phyloP scores from a whole-genome alignment of 176 grass and related monocot genomes.

The Puccinellia tenuiflora region DNA sequence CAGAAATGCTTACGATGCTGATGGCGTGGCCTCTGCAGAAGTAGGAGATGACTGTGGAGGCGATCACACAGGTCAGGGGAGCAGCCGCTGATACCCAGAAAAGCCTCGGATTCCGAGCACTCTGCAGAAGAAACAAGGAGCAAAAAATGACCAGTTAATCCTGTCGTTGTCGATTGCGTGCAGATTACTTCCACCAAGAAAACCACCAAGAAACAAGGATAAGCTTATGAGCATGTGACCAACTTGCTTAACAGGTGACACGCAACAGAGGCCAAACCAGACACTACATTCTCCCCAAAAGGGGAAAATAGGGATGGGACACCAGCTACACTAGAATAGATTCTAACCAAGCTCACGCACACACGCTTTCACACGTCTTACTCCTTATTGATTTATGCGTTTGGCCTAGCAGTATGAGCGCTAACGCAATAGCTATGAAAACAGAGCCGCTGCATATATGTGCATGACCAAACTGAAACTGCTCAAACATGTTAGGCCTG shows the following conservation, averaged over 20 bases:
- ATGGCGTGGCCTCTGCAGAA: constrained; percentile 69
- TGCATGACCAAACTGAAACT: background rate
- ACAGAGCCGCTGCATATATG: background rate
- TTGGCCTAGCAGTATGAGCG: background rate
- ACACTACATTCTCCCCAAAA: constrained; percentile 19
- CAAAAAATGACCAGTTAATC: too few relatives aligned
- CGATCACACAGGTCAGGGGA: constrained; percentile 73
- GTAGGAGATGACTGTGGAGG: constrained; percentile 79
- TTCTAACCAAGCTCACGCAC: constrained; percentile 10
- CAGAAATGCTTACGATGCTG: constrained; percentile 55
- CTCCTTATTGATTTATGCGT: constrained; percentile 2
- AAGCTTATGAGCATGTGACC: constrained; percentile 13
- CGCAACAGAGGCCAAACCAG: constrained; percentile 12
- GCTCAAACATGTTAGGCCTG: background rate
- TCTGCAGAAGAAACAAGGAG: constrained; percentile 43
- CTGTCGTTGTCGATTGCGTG: too few relatives aligned
- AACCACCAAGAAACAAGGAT: too few relatives aligned
- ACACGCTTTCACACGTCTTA: background rate
- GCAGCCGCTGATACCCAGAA: constrained; percentile 94
- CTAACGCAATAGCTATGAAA: too few relatives aligned
- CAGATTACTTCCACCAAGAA: too few relatives aligned
- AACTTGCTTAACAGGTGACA: constrained; percentile 10
- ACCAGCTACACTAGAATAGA: constrained; percentile 27
- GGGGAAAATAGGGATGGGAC: background rate
- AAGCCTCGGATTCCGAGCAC: constrained; percentile 67